phyloP scores from a whole-genome alignment of 306 rosid genomes.

The Vachellia collinsii region DNA sequence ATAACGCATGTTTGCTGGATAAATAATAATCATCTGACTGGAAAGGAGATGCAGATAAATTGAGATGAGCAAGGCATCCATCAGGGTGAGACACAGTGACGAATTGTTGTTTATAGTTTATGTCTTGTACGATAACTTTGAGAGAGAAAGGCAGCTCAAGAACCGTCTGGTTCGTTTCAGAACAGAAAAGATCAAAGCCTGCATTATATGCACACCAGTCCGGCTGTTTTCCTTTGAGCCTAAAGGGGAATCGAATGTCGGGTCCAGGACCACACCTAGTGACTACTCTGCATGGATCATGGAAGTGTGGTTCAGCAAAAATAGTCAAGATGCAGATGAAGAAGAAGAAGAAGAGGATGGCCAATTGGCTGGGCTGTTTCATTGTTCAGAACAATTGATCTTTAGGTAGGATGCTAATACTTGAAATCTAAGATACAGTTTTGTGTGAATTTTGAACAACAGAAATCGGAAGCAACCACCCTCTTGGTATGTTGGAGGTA shows the following conservation, averaged over 20 bases:
- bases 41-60: constrained; percentile 29
- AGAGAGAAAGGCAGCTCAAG: constrained; percentile 28
- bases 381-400: not conserved
- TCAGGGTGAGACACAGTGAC: constrained; percentile 30
- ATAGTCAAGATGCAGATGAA: not conserved
- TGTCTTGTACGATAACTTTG: constrained; percentile 10
- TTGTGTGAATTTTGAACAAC: not conserved
- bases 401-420: not conserved
- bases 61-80: constrained; percentile 19
- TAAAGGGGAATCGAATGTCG: constrained; percentile 31
- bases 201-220: constrained; percentile 21
- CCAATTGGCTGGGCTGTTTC: not conserved
- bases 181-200: constrained; percentile 34
- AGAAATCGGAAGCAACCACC: not conserved
- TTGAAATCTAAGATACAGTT: not conserved
- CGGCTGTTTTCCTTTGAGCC: constrained; percentile 27
- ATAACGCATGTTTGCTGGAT: not conserved
- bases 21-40: not conserved
- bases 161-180: constrained; percentile 14
- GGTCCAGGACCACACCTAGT: constrained; percentile 27
- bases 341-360: not conserved
- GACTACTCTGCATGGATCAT: constrained; percentile 29
- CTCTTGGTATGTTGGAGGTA: too few relatives aligned
- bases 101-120: constrained; percentile 33
- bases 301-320: not conserved